Evolutionary conservation across 2,329 filamentous ascomycete species (phyloP).

Genomic region (Neoarthrinium moseri): DNA sequence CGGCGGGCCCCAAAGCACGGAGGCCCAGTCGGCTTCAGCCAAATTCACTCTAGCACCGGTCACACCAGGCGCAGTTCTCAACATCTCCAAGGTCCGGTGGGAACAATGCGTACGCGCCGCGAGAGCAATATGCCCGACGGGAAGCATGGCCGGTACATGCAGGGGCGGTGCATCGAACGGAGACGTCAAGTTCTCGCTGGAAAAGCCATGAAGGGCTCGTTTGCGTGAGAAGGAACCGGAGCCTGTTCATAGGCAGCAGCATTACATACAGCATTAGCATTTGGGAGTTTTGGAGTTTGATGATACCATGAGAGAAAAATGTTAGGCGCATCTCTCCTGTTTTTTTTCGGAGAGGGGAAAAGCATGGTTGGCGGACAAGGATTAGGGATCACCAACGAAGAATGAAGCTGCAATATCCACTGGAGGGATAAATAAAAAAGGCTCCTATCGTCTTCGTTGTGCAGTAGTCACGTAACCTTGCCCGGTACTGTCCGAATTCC

Average conservation of each 20-base stretch:
- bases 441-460: too few species aligned
- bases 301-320: background rate
- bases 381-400: too few species aligned
- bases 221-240: too few species aligned
- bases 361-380: background rate
- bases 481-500: too few species aligned
- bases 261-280: background rate
- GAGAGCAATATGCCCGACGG: constrained; percentile 47
- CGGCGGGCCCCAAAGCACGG: constrained; percentile 41
- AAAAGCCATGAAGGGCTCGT: constrained; percentile 17
- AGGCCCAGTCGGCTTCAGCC: constrained; percentile 44
- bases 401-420: too few species aligned
- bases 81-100: constrained; percentile 51
- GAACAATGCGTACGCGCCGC: constrained; percentile 54
- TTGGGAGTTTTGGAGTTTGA: background rate
- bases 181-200: constrained; percentile 42
- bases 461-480: too few species aligned
- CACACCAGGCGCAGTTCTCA: constrained; percentile 45
- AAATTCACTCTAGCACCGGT: constrained; percentile 44
- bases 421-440: too few species aligned
- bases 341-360: background rate
- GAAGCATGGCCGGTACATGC: constrained; percentile 47
- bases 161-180: constrained; percentile 47
- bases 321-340: background rate
- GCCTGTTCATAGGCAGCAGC: too few species aligned